Percentiles rank a stretch among this genome's conserved stretches.
Conservation (phyloP, 805 yeast genomes). For the Starmerella bacillaris region DNA sequence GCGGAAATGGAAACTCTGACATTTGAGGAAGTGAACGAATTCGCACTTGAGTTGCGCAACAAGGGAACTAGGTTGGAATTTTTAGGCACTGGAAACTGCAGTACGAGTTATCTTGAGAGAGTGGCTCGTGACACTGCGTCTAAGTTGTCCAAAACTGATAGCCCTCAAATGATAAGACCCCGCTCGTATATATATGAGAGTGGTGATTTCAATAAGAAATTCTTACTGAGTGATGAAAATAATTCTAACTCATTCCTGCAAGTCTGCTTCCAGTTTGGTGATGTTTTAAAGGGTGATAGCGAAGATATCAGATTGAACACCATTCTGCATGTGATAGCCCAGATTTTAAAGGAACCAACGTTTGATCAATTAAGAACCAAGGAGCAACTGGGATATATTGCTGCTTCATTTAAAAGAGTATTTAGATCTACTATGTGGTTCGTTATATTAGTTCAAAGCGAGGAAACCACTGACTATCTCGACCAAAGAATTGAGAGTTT, state of each 20-base stretch:
- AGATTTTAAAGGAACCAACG: slow-evolving; percentile 68
- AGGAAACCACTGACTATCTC: slow-evolving; percentile 52
- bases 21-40: slow-evolving; percentile 6
- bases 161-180: not conserved
- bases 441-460: slow-evolving; percentile 71
- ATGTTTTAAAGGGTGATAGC: no score
- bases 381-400: slow-evolving; percentile 91
- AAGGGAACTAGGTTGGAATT: slow-evolving; percentile 50
- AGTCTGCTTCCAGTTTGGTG: slow-evolving; percentile 54
- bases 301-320: slow-evolving; percentile 30
- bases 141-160: not conserved
- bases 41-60: slow-evolving; percentile 23
- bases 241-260: slow-evolving; percentile 77
- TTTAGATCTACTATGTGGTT: slow-evolving; percentile 55
- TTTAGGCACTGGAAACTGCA: slow-evolving; percentile 61
- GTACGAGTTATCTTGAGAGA: slow-evolving; percentile 38
- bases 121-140: slow-evolving; percentile 25
- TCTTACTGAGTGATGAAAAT: slow-evolving; percentile 36
- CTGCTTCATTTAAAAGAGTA: slow-evolving; percentile 53
- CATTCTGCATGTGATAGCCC: slow-evolving; percentile 46
- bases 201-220: slow-evolving; percentile 15
- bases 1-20: slow-evolving; percentile 33
- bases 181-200: slow-evolving; percentile 23
- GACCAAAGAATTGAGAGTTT: slow-evolving; percentile 61
- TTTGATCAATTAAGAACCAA: slow-evolving; percentile 79